phyloP scores from a whole-genome alignment of 768 basidiomycete species.

The Cubamyces sp. region DNA sequence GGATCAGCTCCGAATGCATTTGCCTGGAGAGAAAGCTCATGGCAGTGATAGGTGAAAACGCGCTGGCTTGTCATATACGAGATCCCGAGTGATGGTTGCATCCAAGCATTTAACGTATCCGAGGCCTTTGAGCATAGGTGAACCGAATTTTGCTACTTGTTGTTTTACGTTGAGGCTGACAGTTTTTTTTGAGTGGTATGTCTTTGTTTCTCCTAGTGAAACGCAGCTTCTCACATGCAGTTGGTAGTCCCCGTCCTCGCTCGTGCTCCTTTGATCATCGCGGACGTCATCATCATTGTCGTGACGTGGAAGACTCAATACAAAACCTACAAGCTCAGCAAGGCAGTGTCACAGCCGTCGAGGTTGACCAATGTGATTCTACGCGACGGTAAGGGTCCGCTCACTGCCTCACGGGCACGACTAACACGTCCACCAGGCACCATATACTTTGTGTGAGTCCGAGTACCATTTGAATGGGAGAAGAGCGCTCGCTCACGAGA shows the following conservation, averaged over 20 bases:
- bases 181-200: too few relatives aligned
- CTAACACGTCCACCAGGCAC: neutral
- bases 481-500: neutral
- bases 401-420: neutral
- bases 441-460: neutral
- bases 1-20: too few relatives aligned
- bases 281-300: neutral
- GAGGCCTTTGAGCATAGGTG: too few relatives aligned
- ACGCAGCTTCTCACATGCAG: too few relatives aligned
- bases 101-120: too few relatives aligned
- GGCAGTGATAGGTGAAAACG: too few relatives aligned
- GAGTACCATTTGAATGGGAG: neutral
- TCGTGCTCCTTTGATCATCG: neutral
- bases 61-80: too few relatives aligned
- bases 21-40: too few relatives aligned
- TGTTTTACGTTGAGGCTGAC: too few relatives aligned
- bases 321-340: neutral
- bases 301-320: neutral
- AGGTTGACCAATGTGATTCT: neutral
- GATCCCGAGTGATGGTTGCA: too few relatives aligned
- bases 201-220: too few relatives aligned
- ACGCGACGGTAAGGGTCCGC: neutral
- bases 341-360: neutral
- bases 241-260: neutral
- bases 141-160: too few relatives aligned